Evolutionary conservation across 2,329 filamentous ascomycete genomes (phyloP).

Genomic region (Aspergillus viridinutans): DNA sequence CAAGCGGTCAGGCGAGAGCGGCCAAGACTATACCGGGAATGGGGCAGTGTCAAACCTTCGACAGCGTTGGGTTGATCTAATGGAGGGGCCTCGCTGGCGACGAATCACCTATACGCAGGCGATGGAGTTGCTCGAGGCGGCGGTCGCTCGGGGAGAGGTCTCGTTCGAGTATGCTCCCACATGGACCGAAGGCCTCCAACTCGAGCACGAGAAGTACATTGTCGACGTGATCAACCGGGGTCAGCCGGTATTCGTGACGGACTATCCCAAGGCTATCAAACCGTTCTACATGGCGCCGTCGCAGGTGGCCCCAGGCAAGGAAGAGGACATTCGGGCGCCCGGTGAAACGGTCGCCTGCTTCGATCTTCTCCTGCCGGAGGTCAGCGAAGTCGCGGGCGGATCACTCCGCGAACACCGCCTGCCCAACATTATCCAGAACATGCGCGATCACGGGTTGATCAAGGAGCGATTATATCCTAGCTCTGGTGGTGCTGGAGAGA

Average conservation of each 20-base stretch:
- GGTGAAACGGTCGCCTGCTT: conserved; percentile 75
- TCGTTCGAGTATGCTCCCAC: conserved; percentile 64
- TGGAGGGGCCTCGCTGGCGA: conserved; percentile 59
- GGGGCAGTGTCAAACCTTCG: conserved; percentile 49
- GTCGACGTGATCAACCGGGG: conserved; percentile 62
- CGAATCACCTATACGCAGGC: conserved; percentile 80
- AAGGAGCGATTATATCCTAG: conserved; percentile 17
- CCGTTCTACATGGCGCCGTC: conserved; percentile 82
- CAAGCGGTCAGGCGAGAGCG: conserved; percentile 41
- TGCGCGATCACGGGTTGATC: conserved; percentile 64
- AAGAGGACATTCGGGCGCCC: not conserved
- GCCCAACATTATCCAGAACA: conserved; percentile 61
- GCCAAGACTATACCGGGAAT: conserved; percentile 28
- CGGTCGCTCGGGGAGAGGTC: conserved; percentile 46
- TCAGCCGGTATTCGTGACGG: conserved; percentile 79
- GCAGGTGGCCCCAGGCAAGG: conserved; percentile 8
- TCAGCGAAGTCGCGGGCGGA: conserved; percentile 83
- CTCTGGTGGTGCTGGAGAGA: not conserved
- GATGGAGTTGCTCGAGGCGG: conserved; percentile 62
- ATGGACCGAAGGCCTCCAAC: conserved; percentile 73
- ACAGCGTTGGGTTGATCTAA: conserved; percentile 68
- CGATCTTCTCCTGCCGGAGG: conserved; percentile 78
- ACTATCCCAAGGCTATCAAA: conserved; percentile 86
- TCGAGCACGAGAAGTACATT: conserved; percentile 89
- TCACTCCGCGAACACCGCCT: conserved; percentile 84